These are phyloP conservation scores for Pyrus betulifolia DNA, from an alignment of 306 rosid species.

Conservation along the genomic window DNA sequence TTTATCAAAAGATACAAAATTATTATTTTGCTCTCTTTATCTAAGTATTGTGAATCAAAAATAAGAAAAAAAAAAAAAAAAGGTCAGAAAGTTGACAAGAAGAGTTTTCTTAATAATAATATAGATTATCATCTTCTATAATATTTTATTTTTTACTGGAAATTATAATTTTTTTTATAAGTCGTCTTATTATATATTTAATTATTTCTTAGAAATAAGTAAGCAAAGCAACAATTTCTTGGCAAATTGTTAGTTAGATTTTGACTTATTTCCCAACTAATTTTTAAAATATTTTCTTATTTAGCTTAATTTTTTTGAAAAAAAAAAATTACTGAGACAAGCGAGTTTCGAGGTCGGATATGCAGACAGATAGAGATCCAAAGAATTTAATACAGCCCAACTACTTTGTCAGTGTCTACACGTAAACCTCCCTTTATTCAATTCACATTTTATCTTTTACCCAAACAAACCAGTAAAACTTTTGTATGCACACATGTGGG, in stretches of 20 bases:
- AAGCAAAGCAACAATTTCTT: neutral
- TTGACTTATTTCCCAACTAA: neutral
- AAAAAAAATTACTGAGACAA: neutral
- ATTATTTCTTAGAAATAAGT: neutral
- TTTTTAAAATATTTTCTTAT: no score
- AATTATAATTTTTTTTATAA: no score
- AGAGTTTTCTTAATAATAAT: no score
- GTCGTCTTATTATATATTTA: neutral
- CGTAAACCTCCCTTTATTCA: neutral
- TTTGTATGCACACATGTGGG: no score
- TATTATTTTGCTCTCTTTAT: no score
- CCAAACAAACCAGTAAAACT: neutral
- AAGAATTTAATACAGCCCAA: slow-evolving; percentile 24
- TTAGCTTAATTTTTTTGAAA: neutral
- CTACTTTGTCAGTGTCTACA: slow-evolving; percentile 5
- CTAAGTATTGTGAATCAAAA: no score
- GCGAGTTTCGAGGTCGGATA: slow-evolving; percentile 12
- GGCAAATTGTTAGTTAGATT: neutral
- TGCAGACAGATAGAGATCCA: slow-evolving; percentile 22
- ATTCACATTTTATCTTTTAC: neutral
- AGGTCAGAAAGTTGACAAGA: no score
- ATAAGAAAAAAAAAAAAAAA: no score
- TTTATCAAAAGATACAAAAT: no score
- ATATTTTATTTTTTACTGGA: no score
- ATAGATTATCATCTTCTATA: neutral